Evolutionary conservation across 306 rosid genomes (phyloP), one percentile per base, ranked within the genome.

Genomic region (Begonia peltatifolia): DNA sequence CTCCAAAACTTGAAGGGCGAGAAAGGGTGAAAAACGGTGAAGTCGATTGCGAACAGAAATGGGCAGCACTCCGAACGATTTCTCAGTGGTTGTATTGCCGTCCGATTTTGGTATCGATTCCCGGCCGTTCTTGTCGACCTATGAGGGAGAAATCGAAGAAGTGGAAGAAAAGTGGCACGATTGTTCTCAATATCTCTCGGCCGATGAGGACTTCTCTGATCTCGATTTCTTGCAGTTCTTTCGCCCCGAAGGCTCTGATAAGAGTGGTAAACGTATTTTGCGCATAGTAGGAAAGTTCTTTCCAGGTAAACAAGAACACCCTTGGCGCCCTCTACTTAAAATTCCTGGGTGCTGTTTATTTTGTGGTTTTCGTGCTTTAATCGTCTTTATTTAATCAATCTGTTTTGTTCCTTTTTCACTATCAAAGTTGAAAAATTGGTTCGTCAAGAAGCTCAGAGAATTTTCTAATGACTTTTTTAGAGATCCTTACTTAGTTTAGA

Each of bases 131-230:
- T 64, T 90, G 60, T 4, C 66, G 16, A 65, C 55, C 14, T 14
- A 17, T 14, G 68, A 56, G 15, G 13, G 52, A 38, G 68, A 52
- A 20, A 57, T 15, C 6, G 76, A 68, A 60, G 79, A 74, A 30
- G 38, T 30, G 38, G 73, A 68, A 23, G 97, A 90, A 10, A 78
- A 47, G 2, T 90, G 86, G 92, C 85, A 90, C 46, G 95, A 85
- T 9, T 90, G 97, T 57, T 60, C 92, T 25, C 95, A 82, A 54
- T 22, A 63, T 61, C 89, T 80, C 30, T 62, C 61, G 49, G 71
- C 92, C 43, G 87, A 90, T 48, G 99, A 90, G 58, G 99, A 90
- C 62, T 90, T 90, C 73, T 85, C 88, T 46, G 99, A 90, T 70
- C 99, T 90, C 64, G 94, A 90, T 14, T 67, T 51, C 13, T 58